Evolutionary conservation across 345 rosid genomes (phyloP), one percentile per base, ranked within the genome.

Genomic region (Heritiera littoralis): DNA sequence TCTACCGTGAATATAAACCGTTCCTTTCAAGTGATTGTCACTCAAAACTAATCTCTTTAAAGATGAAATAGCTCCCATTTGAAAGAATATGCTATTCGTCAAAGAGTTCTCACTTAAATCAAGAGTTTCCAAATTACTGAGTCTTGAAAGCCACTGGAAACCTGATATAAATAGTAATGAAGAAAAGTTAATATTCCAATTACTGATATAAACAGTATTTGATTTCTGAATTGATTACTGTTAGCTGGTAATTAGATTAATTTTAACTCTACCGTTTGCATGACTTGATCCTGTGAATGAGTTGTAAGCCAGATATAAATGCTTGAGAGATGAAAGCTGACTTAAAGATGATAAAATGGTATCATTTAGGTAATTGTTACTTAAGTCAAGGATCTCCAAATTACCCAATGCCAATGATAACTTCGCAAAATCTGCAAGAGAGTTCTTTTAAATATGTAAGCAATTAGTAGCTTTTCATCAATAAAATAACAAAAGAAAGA

Each of bases 361-460:
- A 23, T 46, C 51, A 43, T 61, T 28, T 15, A 75, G 14, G 13
- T 46, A 2, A 28, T 71, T 71, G 0, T 4, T 0, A 49, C 59
- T 49, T 11, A 71, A 13, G 32, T 71, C 60, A 20, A 75, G 69
- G 1, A 46, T 5, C 43, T 75, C 45, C 75, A 68, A 68, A 45
- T 43, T 43, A 4, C 52, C 20, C 30, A 70, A 48, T 6, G 38
- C 14, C 17, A 74, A 11, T 49, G 54, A 49, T 14, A 51, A 0
- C 17, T 51, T 14, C 13, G 15, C 55, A 12, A 51, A 51, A 51
- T 15, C 17, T 51, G 55, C 55, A 51, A 51, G 55, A 51, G 18
- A 51, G 17, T 51, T 51, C 55, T 51, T 12, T 51, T 51, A 51
- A 51, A 51, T 51, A 13, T 2, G 6, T 49, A 49, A 49, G 4